Base-by-base conservation (phyloP, 208 protist species). In the Wallacemonas sp. region DNA sequence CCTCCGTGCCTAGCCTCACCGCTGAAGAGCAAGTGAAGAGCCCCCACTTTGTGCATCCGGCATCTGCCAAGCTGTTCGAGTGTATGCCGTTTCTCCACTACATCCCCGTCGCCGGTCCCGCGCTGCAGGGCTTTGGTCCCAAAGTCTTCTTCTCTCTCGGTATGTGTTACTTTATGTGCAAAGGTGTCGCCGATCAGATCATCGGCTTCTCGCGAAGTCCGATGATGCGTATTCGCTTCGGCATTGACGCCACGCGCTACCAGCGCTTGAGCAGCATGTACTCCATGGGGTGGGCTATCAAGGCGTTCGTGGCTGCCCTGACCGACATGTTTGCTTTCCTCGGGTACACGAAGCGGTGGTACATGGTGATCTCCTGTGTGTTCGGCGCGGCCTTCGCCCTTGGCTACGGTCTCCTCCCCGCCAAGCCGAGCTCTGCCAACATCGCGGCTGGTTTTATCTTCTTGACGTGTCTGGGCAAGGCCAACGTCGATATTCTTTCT, bases 291-390 rank as follows among this genome's bases (percentile, higher is more conserved):
- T 87, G 77, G 75, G 79, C 87, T 27, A 72, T 90, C 53, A 93
- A 90, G 62, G 70, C 83, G 36, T 71, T 89, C 49, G 74, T 58
- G 27, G 87, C 79, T 28, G 71, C 79, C 47, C 38, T 93, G 24
- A 80, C 70, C 66, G 87, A 90, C 45, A 69, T 70, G 59, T 83
- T 90, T 41, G 67, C 79, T 24, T 66, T 93, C 56, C 66, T 80
- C 49, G 78, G 80, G 41, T 93, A 90, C 77, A 80, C 77, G 21
- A 93, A 87, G 81, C 78, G 84, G 36, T 93, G 81, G 80, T 86
- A 85, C 76, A 67, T 80, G 53, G 59, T 79, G 39, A 22, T 70
- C 9, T 90, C 83, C 1, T 80, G 74, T 39, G 62, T 90, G 2
- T 30, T 72, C 15, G 82, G 81, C 17, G 65, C 42, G 2, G 71